These are phyloP conservation scores for Camellia japonica DNA, from an alignment of 148 eudicot genomes.

Conservation along the genomic window DNA sequence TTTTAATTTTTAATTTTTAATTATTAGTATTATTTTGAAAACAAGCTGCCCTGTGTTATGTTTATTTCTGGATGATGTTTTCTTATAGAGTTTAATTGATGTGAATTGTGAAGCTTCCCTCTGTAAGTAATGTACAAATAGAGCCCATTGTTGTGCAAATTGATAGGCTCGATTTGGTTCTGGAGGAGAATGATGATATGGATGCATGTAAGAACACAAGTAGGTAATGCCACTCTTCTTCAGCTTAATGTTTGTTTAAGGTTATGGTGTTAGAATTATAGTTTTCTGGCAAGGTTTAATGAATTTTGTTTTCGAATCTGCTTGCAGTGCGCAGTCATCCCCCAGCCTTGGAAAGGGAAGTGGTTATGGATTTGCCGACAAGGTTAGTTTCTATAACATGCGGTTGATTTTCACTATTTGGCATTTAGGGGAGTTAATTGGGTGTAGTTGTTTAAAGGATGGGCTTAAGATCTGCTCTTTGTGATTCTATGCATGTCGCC, in stretches of 20 bases:
- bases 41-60: not conserved
- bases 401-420: constrained; percentile 7
- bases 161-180: constrained; percentile 90
- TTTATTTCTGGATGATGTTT: not conserved
- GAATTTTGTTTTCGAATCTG: not conserved
- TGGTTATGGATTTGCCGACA: constrained; percentile 96
- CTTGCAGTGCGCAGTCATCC: constrained; percentile 53
- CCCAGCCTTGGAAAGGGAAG: constrained; percentile 63
- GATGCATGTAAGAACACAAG: constrained; percentile 54
- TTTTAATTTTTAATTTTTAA: not conserved
- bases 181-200: constrained; percentile 81
- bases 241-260: constrained; percentile 5
- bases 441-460: not conserved
- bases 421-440: not conserved
- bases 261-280: not conserved
- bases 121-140: constrained; percentile 84
- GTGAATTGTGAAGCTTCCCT: constrained; percentile 65
- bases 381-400: constrained; percentile 50
- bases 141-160: constrained; percentile 94
- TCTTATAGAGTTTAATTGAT: constrained; percentile 16
- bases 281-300: not conserved
- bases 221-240: constrained; percentile 41
- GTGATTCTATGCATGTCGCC: not conserved
- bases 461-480: not conserved
- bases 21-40: not conserved